These are phyloP conservation scores for Haplographium delicatum DNA, from an alignment of 495 filamentous ascomycete species.

Conservation along the genomic window DNA sequence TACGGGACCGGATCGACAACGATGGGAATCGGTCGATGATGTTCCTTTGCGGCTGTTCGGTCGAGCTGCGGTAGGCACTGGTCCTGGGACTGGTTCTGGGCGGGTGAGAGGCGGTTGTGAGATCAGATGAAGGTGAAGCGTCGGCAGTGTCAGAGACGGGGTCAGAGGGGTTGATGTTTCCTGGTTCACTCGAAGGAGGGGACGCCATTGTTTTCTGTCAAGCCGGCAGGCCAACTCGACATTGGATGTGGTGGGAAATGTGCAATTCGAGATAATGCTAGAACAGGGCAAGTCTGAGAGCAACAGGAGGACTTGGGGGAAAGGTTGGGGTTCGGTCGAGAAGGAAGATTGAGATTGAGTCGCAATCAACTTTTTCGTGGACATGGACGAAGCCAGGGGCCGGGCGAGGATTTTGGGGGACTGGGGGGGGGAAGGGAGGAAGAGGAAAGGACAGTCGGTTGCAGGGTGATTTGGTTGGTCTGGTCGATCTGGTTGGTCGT, in stretches of 20 bases:
- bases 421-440: no score
- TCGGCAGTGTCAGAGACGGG: constrained; percentile 19
- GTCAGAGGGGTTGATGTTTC: constrained; percentile 14
- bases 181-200: constrained; percentile 5
- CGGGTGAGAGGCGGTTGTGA: not conserved
- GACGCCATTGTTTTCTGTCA: constrained; percentile 21
- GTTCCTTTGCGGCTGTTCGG: constrained; percentile 1
- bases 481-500: no score
- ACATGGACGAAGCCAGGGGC: no score
- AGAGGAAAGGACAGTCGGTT: no score
- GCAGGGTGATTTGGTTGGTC: no score
- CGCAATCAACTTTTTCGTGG: no score
- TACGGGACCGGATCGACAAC: constrained; percentile 12
- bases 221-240: constrained; percentile 15
- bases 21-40: constrained; percentile 5
- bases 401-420: no score
- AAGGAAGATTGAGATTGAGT: not conserved
- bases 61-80: not conserved
- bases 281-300: constrained; percentile 16
- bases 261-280: constrained; percentile 19
- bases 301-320: not conserved
- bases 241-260: constrained; percentile 21
- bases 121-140: constrained; percentile 23
- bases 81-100: constrained; percentile 4
- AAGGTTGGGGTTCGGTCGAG: not conserved